Percentiles rank a stretch among this genome's conserved stretches.
phyloP scores from a whole-genome alignment of 306 rosid species.

The Vicia sativa region DNA sequence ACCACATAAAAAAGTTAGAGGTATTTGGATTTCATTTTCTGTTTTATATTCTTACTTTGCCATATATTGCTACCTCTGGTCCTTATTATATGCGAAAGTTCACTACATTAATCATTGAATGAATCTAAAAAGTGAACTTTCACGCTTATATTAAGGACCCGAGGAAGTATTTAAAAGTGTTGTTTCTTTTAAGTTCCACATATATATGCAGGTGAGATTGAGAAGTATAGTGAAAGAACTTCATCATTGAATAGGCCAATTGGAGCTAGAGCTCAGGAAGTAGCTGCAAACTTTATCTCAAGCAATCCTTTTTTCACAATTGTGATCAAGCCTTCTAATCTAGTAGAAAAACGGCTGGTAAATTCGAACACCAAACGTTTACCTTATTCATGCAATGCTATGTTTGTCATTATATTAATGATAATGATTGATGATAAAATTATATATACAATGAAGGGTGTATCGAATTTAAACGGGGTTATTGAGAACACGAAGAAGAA shows the following conservation, averaged over 20 bases:
- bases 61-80: too few species aligned
- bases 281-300: neutral
- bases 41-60: neutral
- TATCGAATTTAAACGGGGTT: neutral
- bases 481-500: slow-evolving; percentile 3
- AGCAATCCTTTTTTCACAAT: neutral
- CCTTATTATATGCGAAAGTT: too few species aligned
- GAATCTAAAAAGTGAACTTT: too few species aligned
- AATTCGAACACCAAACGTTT: too few species aligned
- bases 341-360: neutral
- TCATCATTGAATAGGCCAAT: neutral
- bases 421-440: too few species aligned
- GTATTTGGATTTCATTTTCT: neutral
- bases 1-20: slow-evolving; percentile 6
- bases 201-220: neutral
- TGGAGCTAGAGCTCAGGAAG: neutral
- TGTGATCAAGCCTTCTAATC: neutral
- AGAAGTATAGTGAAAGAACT: neutral
- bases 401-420: too few species aligned
- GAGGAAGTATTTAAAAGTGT: too few species aligned
- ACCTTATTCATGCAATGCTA: neutral
- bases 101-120: too few species aligned
- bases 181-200: neutral
- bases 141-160: too few species aligned
- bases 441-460: neutral